These are phyloP conservation scores for Rhodofomes roseus DNA, from an alignment of 1,284 basidiomycete species.

Conservation along the genomic window DNA sequence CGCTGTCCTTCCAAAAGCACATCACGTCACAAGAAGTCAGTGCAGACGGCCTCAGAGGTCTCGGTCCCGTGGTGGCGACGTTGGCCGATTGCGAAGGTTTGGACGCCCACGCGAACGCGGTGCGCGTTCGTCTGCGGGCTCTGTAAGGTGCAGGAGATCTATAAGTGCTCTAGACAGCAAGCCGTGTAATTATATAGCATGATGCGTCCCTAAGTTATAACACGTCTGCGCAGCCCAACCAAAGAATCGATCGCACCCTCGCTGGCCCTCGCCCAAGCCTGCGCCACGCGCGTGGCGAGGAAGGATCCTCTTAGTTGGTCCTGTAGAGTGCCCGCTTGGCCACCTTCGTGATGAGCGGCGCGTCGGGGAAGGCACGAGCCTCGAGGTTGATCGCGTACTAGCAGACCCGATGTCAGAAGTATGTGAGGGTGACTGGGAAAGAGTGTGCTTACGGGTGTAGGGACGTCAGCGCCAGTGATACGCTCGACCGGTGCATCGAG, in stretches of 20 bases:
- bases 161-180: slow-evolving; percentile 21
- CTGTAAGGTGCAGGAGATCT: slow-evolving; percentile 13
- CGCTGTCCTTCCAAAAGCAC: slow-evolving; percentile 97
- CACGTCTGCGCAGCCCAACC: slow-evolving; percentile 19
- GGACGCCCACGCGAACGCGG: slow-evolving; percentile 90
- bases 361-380: slow-evolving; percentile 88
- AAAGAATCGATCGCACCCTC: slow-evolving; percentile 18
- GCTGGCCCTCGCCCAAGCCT: slow-evolving; percentile 11
- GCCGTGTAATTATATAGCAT: slow-evolving; percentile 18
- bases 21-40: slow-evolving; percentile 96
- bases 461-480: slow-evolving; percentile 95
- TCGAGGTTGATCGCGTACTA: slow-evolving; percentile 91
- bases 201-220: slow-evolving; percentile 21
- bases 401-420: slow-evolving; percentile 6
- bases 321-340: slow-evolving; percentile 89
- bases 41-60: slow-evolving; percentile 65
- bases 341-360: slow-evolving; percentile 83
- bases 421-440: neutral
- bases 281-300: slow-evolving; percentile 9
- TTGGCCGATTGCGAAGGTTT: slow-evolving; percentile 95
- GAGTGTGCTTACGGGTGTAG: slow-evolving; percentile 77
- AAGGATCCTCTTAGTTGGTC: slow-evolving; percentile 53
- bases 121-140: slow-evolving; percentile 60
- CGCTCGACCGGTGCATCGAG: slow-evolving; percentile 98
- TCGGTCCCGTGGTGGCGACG: slow-evolving; percentile 89